Percentiles rank a stretch among this genome's conserved stretches.
Evolutionary conservation across 2,329 filamentous ascomycete species (phyloP).

Genomic region (Alternaria hordeiaustralica): DNA sequence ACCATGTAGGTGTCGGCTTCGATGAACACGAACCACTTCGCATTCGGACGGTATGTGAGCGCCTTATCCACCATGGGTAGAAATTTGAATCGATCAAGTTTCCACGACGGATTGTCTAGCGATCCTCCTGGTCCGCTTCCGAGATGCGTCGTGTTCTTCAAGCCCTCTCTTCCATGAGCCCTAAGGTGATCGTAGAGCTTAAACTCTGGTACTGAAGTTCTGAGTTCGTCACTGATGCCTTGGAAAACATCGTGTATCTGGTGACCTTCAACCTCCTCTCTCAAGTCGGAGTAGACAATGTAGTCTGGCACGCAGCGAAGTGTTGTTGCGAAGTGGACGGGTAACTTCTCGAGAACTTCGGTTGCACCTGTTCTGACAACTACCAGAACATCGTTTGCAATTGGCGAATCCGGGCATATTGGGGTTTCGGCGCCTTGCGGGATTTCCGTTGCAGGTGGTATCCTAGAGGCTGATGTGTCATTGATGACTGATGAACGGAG

Average conservation of each 20-base stretch:
- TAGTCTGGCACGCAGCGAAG: constrained; percentile 41
- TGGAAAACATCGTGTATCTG: constrained; percentile 39
- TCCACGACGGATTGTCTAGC: constrained; percentile 25
- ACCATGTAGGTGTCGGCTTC: constrained; percentile 64
- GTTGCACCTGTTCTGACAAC: constrained; percentile 63
- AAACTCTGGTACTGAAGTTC: constrained; percentile 36
- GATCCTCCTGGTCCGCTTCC: constrained; percentile 12
- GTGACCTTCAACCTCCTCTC: constrained; percentile 33
- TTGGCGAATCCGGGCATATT: not conserved
- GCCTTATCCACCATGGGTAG: constrained; percentile 41
- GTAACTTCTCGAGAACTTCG: constrained; percentile 61
- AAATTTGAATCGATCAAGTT: constrained; percentile 45
- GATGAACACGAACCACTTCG: constrained; percentile 65
- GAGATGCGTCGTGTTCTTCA: constrained; percentile 21
- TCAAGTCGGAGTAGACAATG: constrained; percentile 44
- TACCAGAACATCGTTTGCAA: constrained; percentile 55
- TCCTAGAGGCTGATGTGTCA: not conserved
- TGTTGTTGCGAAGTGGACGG: constrained; percentile 47
- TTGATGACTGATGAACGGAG: not conserved
- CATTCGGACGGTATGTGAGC: constrained; percentile 46
- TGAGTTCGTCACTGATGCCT: constrained; percentile 30
- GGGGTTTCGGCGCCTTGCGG: not conserved
- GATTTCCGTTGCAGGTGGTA: not conserved
- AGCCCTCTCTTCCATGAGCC: constrained; percentile 30
- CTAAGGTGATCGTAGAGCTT: constrained; percentile 38